Base-by-base conservation (phyloP, 345 rosid genomes). In the Linum usitatissimum region DNA sequence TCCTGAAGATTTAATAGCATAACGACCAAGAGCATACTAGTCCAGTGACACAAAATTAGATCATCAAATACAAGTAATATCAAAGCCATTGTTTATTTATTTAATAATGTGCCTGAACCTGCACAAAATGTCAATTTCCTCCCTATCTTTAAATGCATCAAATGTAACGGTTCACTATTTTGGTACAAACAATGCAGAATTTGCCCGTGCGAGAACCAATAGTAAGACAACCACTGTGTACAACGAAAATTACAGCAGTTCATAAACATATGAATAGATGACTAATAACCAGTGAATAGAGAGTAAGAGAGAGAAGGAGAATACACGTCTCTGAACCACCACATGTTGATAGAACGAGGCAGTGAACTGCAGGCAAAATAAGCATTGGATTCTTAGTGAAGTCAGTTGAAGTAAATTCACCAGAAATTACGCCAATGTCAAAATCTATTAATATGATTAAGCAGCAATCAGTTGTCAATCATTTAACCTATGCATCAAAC, bases 311-410 rank as follows among this genome's bases (percentile, higher is more conserved):
- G 61, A n/a, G 59, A 51, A 71, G 66, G 74, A 70, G 53, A 68
- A n/a, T 80, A 91, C 96, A 87, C 87, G 77, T 78, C 95, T 84
- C 71, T 88, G 96, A 75, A 88, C 96, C 69, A 88, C 96, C 70
- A 80, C 83, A 18, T 91, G 96, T 67, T 91, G 95, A 74, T 83
- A 88, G 64, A 91, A 88, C 9, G 98, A 86, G 57, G 96, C 92
- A 39, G 82, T 79, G 72, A 91, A 91, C 96, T 91, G 80, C 82
- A 85, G 66, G 34, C 59, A 59, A 74, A 64, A 66, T 53, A 62
- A 62, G 63, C 17, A 42, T 63, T 54, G 40, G 59, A 31, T 51
- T 31, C 17, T 40, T 45, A 17, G 12, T 4, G 17, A 53, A 56
- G 23, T 18, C 53, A 21, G 31, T 54, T 39, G 6, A 19, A 28